phyloP scores from a whole-genome alignment of 2,329 filamentous ascomycete species.

The Penicillium brasilianum region DNA sequence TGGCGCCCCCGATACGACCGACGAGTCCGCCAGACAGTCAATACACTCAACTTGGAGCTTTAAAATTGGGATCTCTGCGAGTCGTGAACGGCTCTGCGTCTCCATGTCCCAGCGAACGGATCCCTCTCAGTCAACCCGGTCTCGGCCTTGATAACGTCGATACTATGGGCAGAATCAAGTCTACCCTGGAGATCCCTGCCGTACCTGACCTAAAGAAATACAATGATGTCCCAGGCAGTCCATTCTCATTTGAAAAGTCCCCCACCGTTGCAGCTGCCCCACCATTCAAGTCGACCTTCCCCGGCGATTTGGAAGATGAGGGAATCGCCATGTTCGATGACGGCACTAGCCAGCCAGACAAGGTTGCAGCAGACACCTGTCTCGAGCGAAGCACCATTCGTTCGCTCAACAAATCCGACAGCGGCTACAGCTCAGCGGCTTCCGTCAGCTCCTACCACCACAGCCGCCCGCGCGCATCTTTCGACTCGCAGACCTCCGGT shows the following conservation, averaged over 20 bases:
- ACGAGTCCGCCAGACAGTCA: conserved; percentile 37
- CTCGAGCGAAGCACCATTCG: conserved; percentile 27
- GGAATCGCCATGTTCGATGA: conserved; percentile 28
- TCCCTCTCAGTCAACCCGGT: conserved; percentile 27
- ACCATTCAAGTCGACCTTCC: conserved; percentile 19
- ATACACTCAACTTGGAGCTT: conserved; percentile 48
- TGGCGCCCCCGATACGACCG: conserved; percentile 24
- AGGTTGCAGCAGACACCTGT: conserved; percentile 16
- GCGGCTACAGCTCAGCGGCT: conserved; percentile 46
- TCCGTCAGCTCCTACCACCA: conserved; percentile 38
- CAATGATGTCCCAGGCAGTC: conserved; percentile 37
- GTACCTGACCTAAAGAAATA: conserved; percentile 21
- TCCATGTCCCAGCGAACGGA: conserved; percentile 44
- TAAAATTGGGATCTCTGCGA: conserved; percentile 48
- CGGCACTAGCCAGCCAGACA: conserved; percentile 17
- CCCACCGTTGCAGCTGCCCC: conserved; percentile 28
- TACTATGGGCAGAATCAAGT: conserved; percentile 11
- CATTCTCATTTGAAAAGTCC: conserved; percentile 44
- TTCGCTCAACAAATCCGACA: conserved; percentile 42
- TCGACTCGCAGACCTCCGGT: conserved; percentile 35
- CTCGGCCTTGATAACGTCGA: conserved; percentile 24
- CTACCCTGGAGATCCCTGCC: conserved; percentile 29
- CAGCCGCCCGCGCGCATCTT: conserved; percentile 30
- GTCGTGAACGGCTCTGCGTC: conserved; percentile 48
- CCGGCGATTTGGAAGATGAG: conserved; percentile 30